Evolutionary conservation across 306 rosid species (phyloP).

Genomic region (Medicago truncatula): MtrunA17r5.0-ANR NC_053049.1:38233001-38233500

Average conservation of each 20-base stretch:
- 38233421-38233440: no score
- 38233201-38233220: constrained; percentile 8
- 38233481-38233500: no score
- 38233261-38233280: neutral
- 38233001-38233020: constrained; percentile 43
- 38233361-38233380: no score
- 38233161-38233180: neutral
- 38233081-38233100: constrained; percentile 73
- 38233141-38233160: constrained; percentile 24
- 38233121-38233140: constrained; percentile 29
- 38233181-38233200: constrained; percentile 32
- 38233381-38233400: no score
- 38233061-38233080: constrained; percentile 52
- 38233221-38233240: constrained; percentile 11
- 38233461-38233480: no score
- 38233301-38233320: constrained; percentile 48
- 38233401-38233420: no score
- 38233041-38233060: constrained; percentile 63
- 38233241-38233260: neutral
- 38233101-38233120: constrained; percentile 33
- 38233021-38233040: constrained; percentile 37
- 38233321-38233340: neutral
- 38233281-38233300: neutral
- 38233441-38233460: no score
- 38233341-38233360: no score